Percentiles rank a stretch among this genome's conserved stretches.
phyloP scores from a whole-genome alignment of 768 basidiomycete species.

The Phylloporus arenicola region DNA sequence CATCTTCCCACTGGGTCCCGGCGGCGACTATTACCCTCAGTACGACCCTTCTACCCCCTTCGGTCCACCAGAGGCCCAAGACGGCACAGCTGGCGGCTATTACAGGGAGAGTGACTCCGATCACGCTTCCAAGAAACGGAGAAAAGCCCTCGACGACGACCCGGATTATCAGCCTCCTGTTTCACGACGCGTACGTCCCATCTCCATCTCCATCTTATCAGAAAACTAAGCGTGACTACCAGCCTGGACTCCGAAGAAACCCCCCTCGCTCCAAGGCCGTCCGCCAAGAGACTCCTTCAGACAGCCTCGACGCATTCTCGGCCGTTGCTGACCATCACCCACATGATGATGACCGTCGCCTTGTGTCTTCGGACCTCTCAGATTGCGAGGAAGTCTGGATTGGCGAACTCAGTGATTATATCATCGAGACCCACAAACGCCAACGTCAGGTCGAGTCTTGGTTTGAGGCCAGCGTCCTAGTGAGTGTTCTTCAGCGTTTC shows the following conservation, averaged over 20 bases:
- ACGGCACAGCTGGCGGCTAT: slow-evolving; percentile 19
- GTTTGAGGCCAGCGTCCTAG: slow-evolving; percentile 64
- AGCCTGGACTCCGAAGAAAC: slow-evolving; percentile 42
- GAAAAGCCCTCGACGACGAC: slow-evolving; percentile 43
- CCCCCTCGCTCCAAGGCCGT: slow-evolving; percentile 35
- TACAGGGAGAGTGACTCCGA: slow-evolving; percentile 31
- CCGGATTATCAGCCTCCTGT: slow-evolving; percentile 48
- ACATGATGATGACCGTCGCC: slow-evolving; percentile 39
- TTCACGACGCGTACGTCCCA: slow-evolving; percentile 49
- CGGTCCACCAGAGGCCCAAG: slow-evolving; percentile 16
- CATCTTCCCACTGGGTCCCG: slow-evolving; percentile 33
- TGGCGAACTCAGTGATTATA: slow-evolving; percentile 62
- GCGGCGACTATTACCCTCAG: slow-evolving; percentile 34
- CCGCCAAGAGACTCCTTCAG: slow-evolving; percentile 27
- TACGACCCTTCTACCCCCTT: slow-evolving; percentile 18
- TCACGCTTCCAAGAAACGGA: slow-evolving; percentile 44
- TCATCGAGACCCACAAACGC: slow-evolving; percentile 66
- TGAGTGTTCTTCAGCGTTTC: slow-evolving; percentile 29
- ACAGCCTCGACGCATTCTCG: slow-evolving; percentile 16
- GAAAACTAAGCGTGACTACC: not conserved
- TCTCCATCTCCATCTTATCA: not conserved
- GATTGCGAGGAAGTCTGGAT: slow-evolving; percentile 78
- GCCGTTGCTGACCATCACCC: slow-evolving; percentile 19
- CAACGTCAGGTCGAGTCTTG: slow-evolving; percentile 67
- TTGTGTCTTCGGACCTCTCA: slow-evolving; percentile 72